Conservation (phyloP, 75 land plant species). For the Adiantum capillusveneris region DNA sequence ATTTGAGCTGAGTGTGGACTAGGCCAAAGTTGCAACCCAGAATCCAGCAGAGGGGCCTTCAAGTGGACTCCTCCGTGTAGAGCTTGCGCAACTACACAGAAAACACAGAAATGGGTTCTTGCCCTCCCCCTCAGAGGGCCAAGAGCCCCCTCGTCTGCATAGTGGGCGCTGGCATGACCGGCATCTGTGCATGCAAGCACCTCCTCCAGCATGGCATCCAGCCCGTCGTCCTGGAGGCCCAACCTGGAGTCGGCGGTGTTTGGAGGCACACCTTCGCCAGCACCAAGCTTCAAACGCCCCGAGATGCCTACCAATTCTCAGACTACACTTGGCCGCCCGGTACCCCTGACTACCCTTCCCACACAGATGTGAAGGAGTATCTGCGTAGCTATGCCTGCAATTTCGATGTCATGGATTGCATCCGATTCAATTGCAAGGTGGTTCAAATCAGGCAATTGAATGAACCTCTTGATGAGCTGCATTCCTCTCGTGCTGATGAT, state of each 20-base stretch:
- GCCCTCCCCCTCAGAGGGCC: too few relatives aligned
- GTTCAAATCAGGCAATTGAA: conserved; percentile 9
- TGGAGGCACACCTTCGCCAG: conserved; percentile 11
- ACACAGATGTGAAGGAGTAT: conserved; percentile 52
- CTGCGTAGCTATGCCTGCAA: conserved; percentile 49
- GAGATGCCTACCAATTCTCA: conserved; percentile 17
- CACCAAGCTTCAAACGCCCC: conserved; percentile 20
- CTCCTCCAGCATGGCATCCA: conserved; percentile 10
- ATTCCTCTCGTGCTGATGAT: too few relatives aligned
- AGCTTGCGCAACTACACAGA: too few relatives aligned
- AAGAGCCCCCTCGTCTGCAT: conserved; percentile 15
- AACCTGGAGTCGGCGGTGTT: conserved; percentile 12
- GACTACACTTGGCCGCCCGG: conserved; percentile 23
- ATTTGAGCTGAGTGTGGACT: too few relatives aligned
- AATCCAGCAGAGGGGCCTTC: too few relatives aligned
- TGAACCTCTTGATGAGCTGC: too few relatives aligned
- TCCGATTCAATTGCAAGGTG: conserved; percentile 45
- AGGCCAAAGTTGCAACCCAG: too few relatives aligned
- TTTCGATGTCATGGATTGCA: conserved; percentile 41
- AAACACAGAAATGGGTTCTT: too few relatives aligned
- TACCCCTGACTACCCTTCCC: conserved; percentile 31
- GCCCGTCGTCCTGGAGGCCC: conserved; percentile 13
- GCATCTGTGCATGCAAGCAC: conserved; percentile 33
- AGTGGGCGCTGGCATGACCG: conserved; percentile 69
- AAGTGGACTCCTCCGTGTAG: too few relatives aligned